Evolutionary conservation across 306 rosid genomes (phyloP), one percentile per base, ranked within the genome.

Genomic region (Cercis canadensis): DNA sequence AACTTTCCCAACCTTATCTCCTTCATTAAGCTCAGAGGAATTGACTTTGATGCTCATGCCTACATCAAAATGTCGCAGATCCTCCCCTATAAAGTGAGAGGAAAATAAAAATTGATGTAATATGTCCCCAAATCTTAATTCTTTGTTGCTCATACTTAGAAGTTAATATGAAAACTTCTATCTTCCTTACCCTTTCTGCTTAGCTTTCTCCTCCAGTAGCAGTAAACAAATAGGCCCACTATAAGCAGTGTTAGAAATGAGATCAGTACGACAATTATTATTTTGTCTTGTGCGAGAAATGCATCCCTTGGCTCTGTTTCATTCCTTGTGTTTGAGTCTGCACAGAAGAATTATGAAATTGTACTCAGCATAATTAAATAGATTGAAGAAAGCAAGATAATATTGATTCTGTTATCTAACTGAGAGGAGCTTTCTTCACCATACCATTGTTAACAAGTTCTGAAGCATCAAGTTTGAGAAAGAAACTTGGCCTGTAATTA

Each of bases 41-140:
- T 34, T 3, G 0, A 57, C 37, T 49, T 60, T 76, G 61, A 50
- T 55, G 75, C 72, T 72, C 78, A 46, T 53, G 45, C 68, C 70
- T 46, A 58, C 39, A 13, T 81, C 67, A 56, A 81, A 81, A 6
- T 11, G 62, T 14, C 73, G 55, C 69, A 81, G 68, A 63, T 81
- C 77, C 14, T 73, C 82, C 46, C 77, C 85, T 62, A 17, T 4
- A 43, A 41, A 36, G 9, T 62, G 65, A 60, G 12, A 6, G 24
- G 10, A 54, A 14, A 53, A 11, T 52, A 24, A 24, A 24, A 24
- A 50, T n/a, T 2, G 3, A 33, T 43, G 18, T 0, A 6, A 9
- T 47, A 4, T 10, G 24, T 69, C 19, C 24, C 13, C 0, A 15
- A 49, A 19, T 11, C 21, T 9, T 11, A n/a, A 45, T 12, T 15